These are phyloP conservation scores for Colletotrichum magnum DNA, from an alignment of 2,329 filamentous ascomycete genomes.

Conservation along the genomic window DNA sequence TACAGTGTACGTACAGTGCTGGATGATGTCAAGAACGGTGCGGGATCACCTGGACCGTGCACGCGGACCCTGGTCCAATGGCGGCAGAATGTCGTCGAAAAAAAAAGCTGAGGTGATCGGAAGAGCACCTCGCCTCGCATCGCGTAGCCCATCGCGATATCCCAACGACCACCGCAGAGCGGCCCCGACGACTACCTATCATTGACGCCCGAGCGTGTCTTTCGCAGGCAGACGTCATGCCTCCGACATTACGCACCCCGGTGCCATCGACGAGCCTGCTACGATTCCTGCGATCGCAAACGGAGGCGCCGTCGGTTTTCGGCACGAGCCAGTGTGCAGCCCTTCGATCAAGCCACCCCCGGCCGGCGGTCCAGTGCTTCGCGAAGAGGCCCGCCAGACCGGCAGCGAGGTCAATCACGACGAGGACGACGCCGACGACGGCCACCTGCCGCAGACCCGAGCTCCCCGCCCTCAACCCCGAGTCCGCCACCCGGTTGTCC, in stretches of 20 bases:
- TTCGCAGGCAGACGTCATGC: constrained; percentile 52
- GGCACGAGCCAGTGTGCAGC: constrained; percentile 51
- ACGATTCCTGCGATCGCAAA: constrained; percentile 80
- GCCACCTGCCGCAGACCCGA: constrained; percentile 29
- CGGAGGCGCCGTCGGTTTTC: constrained; percentile 70
- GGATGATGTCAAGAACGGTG: constrained; percentile 29
- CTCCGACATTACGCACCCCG: constrained; percentile 53
- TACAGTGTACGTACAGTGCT: constrained; percentile 19
- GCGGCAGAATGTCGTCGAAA: constrained; percentile 27
- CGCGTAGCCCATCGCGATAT: constrained; percentile 2
- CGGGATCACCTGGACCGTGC: constrained; percentile 30
- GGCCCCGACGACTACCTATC: neutral
- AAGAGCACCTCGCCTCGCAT: constrained; percentile 5
- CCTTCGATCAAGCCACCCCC: constrained; percentile 16
- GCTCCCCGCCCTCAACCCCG: constrained; percentile 45
- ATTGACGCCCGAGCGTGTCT: neutral
- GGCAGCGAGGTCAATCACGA: constrained; percentile 42
- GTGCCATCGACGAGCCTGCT: constrained; percentile 73
- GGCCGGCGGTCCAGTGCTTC: constrained; percentile 22
- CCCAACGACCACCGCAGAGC: neutral
- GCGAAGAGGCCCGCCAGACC: constrained; percentile 41
- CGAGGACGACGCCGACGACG: constrained; percentile 14
- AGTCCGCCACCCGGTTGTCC: constrained; percentile 37
- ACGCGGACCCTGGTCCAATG: constrained; percentile 26
- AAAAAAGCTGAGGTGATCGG: constrained; percentile 20